These are phyloP conservation scores for Phalaenopsis hybrid DNA, from an alignment of 116 monocot genomes.

Conservation along the genomic window DNA sequence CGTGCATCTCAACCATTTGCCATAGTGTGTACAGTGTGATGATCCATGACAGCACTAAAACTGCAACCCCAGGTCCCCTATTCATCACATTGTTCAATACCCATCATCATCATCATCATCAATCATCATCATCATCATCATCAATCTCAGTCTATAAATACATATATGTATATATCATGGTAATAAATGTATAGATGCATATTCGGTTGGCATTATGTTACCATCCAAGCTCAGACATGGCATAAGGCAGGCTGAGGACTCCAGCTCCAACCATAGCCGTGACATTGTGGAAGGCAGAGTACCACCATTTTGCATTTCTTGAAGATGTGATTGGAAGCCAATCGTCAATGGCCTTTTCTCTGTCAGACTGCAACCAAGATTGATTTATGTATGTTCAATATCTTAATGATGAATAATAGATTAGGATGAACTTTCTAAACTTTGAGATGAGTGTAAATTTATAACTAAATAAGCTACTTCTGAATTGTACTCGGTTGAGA, in stretches of 20 bases:
- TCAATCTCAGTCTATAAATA: neutral
- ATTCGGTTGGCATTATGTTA: neutral
- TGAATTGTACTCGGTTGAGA: no score
- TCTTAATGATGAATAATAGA: no score
- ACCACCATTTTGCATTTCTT: slow-evolving; percentile 62
- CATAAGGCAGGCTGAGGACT: slow-evolving; percentile 40
- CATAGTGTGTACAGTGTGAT: slow-evolving; percentile 25
- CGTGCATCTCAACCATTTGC: slow-evolving; percentile 35
- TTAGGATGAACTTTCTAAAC: no score
- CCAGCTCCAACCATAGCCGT: slow-evolving; percentile 57
- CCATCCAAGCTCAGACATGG: slow-evolving; percentile 40
- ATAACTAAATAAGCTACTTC: no score
- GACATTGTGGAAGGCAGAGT: slow-evolving; percentile 55
- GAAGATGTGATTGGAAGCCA: slow-evolving; percentile 60
- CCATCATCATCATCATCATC: neutral
- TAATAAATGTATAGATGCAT: neutral
- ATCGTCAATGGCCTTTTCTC: slow-evolving; percentile 31
- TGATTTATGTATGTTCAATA: no score
- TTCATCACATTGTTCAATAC: neutral
- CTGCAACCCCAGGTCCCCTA: slow-evolving; percentile 23
- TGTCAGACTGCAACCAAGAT: slow-evolving; percentile 1
- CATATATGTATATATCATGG: neutral
- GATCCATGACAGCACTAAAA: slow-evolving; percentile 20
- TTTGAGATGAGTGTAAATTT: no score
- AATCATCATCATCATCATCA: neutral